phyloP scores from a whole-genome alignment of 306 rosid genomes.

The Malus domestica region DNA sequence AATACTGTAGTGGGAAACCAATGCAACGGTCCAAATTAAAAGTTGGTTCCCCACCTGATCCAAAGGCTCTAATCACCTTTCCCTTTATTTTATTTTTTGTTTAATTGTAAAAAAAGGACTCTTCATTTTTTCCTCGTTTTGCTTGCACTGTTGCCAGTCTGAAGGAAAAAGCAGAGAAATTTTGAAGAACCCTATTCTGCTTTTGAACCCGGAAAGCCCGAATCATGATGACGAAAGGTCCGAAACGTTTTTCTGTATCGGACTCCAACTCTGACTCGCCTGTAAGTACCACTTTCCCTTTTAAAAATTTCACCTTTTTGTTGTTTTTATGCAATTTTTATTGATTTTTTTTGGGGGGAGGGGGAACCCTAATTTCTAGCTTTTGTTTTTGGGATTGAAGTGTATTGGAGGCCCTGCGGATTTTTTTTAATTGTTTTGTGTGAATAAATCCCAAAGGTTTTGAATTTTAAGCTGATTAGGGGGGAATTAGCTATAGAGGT shows the following conservation, averaged over 20 bases:
- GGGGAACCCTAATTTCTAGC: not conserved
- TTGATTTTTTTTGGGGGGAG: not conserved
- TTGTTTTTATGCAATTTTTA: not conserved
- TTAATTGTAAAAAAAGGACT: not conserved
- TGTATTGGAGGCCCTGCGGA: not conserved
- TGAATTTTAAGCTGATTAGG: not conserved
- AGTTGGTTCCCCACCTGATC: conserved; percentile 33
- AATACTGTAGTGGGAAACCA: not conserved
- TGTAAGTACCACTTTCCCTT: conserved; percentile 36
- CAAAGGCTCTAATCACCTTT: conserved; percentile 18
- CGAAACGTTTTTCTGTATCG: conserved; percentile 62
- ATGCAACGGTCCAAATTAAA: conserved; percentile 48
- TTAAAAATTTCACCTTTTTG: not conserved
- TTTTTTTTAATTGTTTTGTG: not conserved
- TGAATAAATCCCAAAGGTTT: not conserved
- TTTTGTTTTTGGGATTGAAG: not conserved
- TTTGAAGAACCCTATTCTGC: conserved; percentile 20
- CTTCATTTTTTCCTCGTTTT: not conserved
- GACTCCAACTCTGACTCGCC: conserved; percentile 57
- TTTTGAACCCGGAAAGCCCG: not conserved
- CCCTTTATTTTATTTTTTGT: not conserved
- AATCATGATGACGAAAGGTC: conserved; percentile 62
- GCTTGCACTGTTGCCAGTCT: not conserved
- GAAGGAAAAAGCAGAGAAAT: conserved; percentile 1
- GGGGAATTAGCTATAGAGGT: not conserved